Conservation (phyloP, 2,329 filamentous ascomycete genomes). For the Cladophialophora carrionii region DNA sequence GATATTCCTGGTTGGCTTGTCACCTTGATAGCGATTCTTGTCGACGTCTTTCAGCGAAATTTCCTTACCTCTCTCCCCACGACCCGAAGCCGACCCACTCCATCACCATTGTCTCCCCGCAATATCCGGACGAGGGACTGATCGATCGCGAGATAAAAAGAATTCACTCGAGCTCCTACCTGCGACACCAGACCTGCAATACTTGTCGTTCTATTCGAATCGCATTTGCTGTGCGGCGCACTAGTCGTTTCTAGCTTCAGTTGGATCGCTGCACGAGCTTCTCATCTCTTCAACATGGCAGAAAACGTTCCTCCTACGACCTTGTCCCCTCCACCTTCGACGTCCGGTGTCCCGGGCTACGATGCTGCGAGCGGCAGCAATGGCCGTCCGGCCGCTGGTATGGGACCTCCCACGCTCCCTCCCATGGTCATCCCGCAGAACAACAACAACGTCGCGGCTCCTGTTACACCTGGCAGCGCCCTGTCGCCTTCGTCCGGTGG, state of each 20-base stretch:
- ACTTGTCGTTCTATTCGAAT: constrained; percentile 13
- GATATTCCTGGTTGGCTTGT: constrained; percentile 34
- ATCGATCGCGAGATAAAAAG: constrained; percentile 11
- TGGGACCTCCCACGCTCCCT: constrained; percentile 87
- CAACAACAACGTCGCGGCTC: constrained; percentile 90
- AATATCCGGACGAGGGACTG: constrained; percentile 22
- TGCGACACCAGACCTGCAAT: constrained; percentile 14
- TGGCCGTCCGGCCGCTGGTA: constrained; percentile 57
- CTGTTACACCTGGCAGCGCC: constrained; percentile 78
- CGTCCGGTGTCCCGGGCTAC: constrained; percentile 70
- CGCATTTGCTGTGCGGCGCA: constrained; percentile 7
- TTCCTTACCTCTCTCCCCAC: constrained; percentile 25
- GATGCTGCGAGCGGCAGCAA: constrained; percentile 73
- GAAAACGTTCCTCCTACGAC: constrained; percentile 69
- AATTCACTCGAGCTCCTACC: constrained; percentile 23
- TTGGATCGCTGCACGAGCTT: constrained; percentile 21
- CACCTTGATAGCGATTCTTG: constrained; percentile 36
- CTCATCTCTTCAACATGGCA: constrained; percentile 63
- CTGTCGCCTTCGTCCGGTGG: constrained; percentile 84
- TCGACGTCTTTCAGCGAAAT: constrained; percentile 28
- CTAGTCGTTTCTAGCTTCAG: constrained; percentile 22
- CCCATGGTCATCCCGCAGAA: constrained; percentile 88
- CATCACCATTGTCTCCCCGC: constrained; percentile 13
- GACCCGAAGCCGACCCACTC: constrained; percentile 17
- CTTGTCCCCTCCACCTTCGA: constrained; percentile 67